phyloP scores from a whole-genome alignment of 106 monocot species.

The Triglochin maritima region DNA sequence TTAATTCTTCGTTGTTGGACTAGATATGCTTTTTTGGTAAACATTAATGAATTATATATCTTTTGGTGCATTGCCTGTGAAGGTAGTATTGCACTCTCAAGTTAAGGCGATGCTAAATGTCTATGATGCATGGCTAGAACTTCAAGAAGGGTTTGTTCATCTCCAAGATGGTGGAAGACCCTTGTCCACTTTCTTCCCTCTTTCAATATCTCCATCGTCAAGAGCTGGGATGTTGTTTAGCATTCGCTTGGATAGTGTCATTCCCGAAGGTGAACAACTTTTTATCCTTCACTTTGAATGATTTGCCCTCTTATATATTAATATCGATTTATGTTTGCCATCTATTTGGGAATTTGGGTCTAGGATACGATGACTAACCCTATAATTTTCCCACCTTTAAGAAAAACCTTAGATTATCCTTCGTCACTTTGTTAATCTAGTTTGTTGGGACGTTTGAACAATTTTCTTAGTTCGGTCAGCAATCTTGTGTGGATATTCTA shows the following conservation, averaged over 20 bases:
- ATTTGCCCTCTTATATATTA: too few relatives aligned
- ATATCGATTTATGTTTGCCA: too few relatives aligned
- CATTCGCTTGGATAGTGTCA: conserved; percentile 24
- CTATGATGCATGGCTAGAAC: conserved; percentile 76
- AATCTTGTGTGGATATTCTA: too few relatives aligned
- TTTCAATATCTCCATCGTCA: conserved; percentile 69
- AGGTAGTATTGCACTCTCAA: conserved; percentile 87
- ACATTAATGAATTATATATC: not conserved
- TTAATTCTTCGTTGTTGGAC: not conserved
- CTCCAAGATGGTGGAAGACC: conserved; percentile 61
- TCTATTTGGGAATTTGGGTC: too few relatives aligned
- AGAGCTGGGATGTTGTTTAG: conserved; percentile 72
- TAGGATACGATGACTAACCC: too few relatives aligned
- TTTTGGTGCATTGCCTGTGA: conserved; percentile 1
- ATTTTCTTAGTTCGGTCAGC: too few relatives aligned
- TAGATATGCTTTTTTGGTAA: too few relatives aligned
- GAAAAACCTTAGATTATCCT: too few relatives aligned
- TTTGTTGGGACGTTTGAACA: too few relatives aligned
- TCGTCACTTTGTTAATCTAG: too few relatives aligned
- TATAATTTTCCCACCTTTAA: too few relatives aligned
- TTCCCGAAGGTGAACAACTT: conserved; percentile 18
- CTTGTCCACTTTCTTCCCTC: conserved; percentile 65
- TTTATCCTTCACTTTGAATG: not conserved
- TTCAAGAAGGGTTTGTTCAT: conserved; percentile 80
- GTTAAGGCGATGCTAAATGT: conserved; percentile 70